Percentiles rank a stretch among this genome's conserved stretches.
Conservation (phyloP, 2,329 filamentous ascomycete genomes). For the Zymoseptoria brevis region DNA sequence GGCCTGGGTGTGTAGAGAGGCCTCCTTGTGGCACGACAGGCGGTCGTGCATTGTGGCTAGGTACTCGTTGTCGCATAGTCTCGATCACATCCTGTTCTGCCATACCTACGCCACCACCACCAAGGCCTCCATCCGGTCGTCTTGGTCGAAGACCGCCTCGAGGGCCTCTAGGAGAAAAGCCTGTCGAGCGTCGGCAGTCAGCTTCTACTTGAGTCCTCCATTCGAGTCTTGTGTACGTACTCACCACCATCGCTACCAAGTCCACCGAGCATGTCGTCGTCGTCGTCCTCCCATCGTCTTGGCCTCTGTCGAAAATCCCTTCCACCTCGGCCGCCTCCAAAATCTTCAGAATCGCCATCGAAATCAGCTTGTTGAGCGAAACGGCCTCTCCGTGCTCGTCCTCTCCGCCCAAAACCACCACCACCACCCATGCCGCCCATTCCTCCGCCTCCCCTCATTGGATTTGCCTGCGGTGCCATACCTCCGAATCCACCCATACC, state of each 20-base stretch:
- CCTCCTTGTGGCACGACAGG: not conserved
- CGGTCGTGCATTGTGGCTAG: not conserved
- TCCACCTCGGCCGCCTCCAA: not conserved
- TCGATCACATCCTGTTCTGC: not conserved
- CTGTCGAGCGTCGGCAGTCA: not conserved
- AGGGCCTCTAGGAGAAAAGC: constrained; percentile 8
- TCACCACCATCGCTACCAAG: constrained; percentile 12
- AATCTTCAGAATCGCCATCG: constrained; percentile 12
- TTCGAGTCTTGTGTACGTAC: constrained; percentile 8
- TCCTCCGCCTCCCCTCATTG: constrained; percentile 4
- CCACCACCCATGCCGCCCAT: constrained; percentile 5
- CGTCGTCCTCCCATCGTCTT: constrained; percentile 9
- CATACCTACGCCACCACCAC: not conserved
- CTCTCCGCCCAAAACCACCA: constrained; percentile 2
- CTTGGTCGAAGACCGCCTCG: not conserved
- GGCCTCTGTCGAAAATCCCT: constrained; percentile 1
- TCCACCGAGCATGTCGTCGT: constrained; percentile 11
- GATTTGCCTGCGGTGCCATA: constrained; percentile 3
- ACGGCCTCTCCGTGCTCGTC: not conserved
- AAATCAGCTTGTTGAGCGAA: not conserved
- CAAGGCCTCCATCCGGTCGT: constrained; percentile 1
- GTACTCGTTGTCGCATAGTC: not conserved
- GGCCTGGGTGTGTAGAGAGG: not conserved
- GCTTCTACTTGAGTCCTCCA: not conserved
- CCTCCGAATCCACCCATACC: constrained; percentile 3